A percentile compares a stretch with the other conserved stretches of the same genome.
Conservation (phyloP, 2,329 filamentous ascomycete genomes). For the Hypoxylon sp. region DNA sequence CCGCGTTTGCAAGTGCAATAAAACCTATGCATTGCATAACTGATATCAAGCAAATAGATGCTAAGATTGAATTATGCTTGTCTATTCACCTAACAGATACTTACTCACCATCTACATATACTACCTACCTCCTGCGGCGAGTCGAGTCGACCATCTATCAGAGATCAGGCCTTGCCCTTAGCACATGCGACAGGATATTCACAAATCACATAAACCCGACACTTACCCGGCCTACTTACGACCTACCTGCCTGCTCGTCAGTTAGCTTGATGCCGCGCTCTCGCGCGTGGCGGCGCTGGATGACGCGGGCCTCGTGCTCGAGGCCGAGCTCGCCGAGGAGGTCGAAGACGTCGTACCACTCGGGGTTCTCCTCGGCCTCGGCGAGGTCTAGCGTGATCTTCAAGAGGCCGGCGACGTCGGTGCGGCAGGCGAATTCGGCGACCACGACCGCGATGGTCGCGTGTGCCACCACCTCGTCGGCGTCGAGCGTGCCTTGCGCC, state of each 20-base stretch:
- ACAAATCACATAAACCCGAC: conserved; percentile 3
- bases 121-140: too few relatives aligned
- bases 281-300: conserved; percentile 14
- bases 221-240: not conserved
- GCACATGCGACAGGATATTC: too few relatives aligned
- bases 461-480: conserved; percentile 33
- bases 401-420: conserved; percentile 24
- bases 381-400: conserved; percentile 17
- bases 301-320: conserved; percentile 18
- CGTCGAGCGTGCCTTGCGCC: conserved; percentile 28
- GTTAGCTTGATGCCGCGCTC: not conserved
- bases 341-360: conserved; percentile 40
- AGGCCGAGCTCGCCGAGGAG: conserved; percentile 31
- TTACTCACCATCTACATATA: too few relatives aligned
- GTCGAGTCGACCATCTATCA: too few relatives aligned
- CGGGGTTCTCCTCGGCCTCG: conserved; percentile 5
- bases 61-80: too few relatives aligned
- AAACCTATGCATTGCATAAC: too few relatives aligned
- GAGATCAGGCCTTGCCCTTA: too few relatives aligned
- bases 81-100: too few relatives aligned
- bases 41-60: too few relatives aligned
- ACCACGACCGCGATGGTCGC: conserved; percentile 7
- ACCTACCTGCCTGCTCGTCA: not conserved
- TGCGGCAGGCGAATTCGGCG: conserved; percentile 9
- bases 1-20: conserved; percentile 17